A percentile compares a stretch with the other conserved stretches of the same genome.
Evolutionary conservation across 164 flowering plant genomes (phyloP).

Genomic region (Aristolochia californica): DNA sequence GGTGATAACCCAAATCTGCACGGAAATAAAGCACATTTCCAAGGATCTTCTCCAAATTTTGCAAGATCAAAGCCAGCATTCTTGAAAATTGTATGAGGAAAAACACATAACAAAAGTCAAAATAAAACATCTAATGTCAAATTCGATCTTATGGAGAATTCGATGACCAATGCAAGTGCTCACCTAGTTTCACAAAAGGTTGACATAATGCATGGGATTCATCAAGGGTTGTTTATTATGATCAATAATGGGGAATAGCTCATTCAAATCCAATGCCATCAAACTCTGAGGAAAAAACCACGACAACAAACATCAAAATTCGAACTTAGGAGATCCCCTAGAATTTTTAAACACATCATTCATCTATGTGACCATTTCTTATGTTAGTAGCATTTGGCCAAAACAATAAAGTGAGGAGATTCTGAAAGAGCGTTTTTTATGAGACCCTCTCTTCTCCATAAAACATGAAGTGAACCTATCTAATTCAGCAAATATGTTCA

Average conservation of each 20-base stretch:
- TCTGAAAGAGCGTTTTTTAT: no score
- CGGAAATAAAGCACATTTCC: constrained; percentile 83
- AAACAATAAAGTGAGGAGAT: neutral
- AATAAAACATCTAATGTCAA: neutral
- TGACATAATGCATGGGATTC: constrained; percentile 49
- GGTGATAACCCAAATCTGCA: constrained; percentile 79
- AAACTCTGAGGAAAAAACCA: constrained; percentile 24
- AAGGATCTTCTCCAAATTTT: constrained; percentile 71
- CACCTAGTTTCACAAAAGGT: constrained; percentile 90
- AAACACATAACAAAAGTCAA: neutral
- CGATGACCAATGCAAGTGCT: constrained; percentile 6
- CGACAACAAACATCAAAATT: neutral
- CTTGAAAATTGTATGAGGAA: constrained; percentile 26
- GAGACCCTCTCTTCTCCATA: no score
- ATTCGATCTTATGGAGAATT: neutral
- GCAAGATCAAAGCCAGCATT: constrained; percentile 97
- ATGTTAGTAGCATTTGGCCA: neutral
- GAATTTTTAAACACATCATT: neutral
- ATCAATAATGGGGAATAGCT: constrained; percentile 64
- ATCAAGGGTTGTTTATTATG: constrained; percentile 52
- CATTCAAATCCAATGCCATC: constrained; percentile 45
- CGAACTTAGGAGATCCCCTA: neutral
- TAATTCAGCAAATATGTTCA: no score
- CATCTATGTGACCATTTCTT: neutral
- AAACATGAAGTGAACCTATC: no score